A percentile compares a stretch with the other conserved stretches of the same genome.
These are phyloP conservation scores for Melanopsichium pennsylvanicum DNA, from an alignment of 1,284 basidiomycete genomes.

Conservation along the genomic window DNA sequence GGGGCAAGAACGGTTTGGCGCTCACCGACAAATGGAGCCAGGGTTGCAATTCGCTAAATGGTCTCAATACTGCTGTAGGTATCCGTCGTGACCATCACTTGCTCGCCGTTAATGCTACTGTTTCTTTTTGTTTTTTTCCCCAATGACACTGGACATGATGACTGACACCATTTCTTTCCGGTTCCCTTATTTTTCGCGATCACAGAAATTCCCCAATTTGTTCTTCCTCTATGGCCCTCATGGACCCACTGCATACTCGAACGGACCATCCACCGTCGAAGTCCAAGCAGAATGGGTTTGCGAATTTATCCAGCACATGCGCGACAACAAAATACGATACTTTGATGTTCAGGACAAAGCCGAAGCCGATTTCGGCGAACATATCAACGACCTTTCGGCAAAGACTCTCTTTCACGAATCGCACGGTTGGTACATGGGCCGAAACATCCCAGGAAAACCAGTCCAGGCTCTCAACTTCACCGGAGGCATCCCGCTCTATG, in stretches of 20 bases:
- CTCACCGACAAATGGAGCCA: constrained; percentile 51
- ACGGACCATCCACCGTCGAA: constrained; percentile 47
- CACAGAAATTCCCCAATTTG: constrained; percentile 49
- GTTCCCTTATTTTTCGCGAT: too few relatives aligned
- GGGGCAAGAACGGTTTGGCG: constrained; percentile 36
- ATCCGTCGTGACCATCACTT: not conserved
- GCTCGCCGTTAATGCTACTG: too few relatives aligned
- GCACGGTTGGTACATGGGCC: constrained; percentile 53
- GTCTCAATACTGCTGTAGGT: constrained; percentile 44
- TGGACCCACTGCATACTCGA: constrained; percentile 43
- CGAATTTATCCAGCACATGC: constrained; percentile 42
- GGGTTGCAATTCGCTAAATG: constrained; percentile 49
- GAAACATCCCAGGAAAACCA: constrained; percentile 44
- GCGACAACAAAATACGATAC: constrained; percentile 37
- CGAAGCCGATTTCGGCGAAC: constrained; percentile 42
- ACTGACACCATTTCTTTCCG: too few relatives aligned
- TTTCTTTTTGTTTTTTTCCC: not conserved
- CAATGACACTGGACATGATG: too few relatives aligned
- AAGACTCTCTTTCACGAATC: constrained; percentile 49
- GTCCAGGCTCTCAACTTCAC: constrained; percentile 50
- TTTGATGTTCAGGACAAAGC: constrained; percentile 43
- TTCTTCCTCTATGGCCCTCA: constrained; percentile 57
- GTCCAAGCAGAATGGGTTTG: constrained; percentile 48
- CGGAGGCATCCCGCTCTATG: constrained; percentile 46
- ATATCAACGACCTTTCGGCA: constrained; percentile 47